Conservation (phyloP, 306 rosid species). For the Pyrus bretschneideri region DNA sequence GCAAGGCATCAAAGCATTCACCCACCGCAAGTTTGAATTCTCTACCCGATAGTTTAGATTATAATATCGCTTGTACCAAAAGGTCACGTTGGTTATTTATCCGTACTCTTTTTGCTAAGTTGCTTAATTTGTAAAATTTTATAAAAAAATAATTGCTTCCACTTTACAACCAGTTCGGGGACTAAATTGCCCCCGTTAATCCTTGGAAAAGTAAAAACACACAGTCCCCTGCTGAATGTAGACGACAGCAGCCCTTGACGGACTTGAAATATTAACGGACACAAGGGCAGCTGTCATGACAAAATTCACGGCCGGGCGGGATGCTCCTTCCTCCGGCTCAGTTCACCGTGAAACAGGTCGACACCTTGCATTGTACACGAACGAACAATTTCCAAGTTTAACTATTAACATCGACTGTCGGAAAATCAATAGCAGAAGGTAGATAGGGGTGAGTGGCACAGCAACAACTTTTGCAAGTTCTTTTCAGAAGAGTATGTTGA, state of each 20-base stretch:
- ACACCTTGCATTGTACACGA: neutral
- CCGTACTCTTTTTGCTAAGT: no score
- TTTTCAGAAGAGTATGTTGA: conserved; percentile 65
- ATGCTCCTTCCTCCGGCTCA: neutral
- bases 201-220: neutral
- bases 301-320: neutral
- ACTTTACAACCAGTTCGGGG: neutral
- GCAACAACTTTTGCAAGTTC: neutral
- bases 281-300: neutral
- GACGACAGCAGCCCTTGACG: neutral
- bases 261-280: neutral
- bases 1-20: no score
- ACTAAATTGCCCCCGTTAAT: neutral
- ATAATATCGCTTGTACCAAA: no score
- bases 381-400: neutral
- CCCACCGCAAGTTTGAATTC: no score
- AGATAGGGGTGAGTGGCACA: neutral
- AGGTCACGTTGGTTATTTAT: no score
- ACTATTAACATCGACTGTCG: neutral
- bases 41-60: neutral
- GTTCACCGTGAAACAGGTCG: conserved; percentile 2
- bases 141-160: neutral
- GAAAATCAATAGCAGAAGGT: neutral
- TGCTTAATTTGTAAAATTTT: no score
- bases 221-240: neutral